phyloP scores from a whole-genome alignment of 495 filamentous ascomycete genomes.

The Neurospora sp. region DNA sequence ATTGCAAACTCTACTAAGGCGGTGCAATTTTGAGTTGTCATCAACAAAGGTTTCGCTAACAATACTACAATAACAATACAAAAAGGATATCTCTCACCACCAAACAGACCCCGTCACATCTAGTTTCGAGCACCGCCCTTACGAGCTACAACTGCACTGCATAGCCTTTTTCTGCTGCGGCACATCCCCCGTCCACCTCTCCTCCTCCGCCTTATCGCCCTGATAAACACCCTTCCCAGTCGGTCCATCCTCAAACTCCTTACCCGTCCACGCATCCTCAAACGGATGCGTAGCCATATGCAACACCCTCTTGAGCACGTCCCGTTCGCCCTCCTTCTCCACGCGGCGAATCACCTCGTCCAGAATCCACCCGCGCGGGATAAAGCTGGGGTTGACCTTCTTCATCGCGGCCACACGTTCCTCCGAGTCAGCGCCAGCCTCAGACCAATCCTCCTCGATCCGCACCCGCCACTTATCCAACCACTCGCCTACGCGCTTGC shows the following conservation, averaged over 20 bases:
- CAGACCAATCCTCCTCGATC: constrained; percentile 59
- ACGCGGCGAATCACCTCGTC: constrained; percentile 86
- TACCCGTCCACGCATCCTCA: constrained; percentile 60
- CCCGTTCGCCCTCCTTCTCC: constrained; percentile 71
- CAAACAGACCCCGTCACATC: not conserved
- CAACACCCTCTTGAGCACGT: constrained; percentile 65
- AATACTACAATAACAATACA: not conserved
- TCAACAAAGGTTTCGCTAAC: not conserved
- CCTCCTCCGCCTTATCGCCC: constrained; percentile 61
- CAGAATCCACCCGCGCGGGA: constrained; percentile 81
- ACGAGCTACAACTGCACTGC: constrained; percentile 80
- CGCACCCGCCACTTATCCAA: constrained; percentile 59
- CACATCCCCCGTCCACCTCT: constrained; percentile 80
- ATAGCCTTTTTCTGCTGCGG: constrained; percentile 63
- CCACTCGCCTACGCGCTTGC: constrained; percentile 60
- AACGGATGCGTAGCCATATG: constrained; percentile 74
- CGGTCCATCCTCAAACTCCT: constrained; percentile 17
- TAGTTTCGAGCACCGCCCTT: not conserved
- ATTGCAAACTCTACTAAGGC: not conserved
- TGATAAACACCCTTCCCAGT: constrained; percentile 15
- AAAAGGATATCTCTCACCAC: not conserved
- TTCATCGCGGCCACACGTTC: constrained; percentile 66
- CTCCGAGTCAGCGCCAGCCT: constrained; percentile 32
- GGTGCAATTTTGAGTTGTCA: not conserved
- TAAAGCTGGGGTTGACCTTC: constrained; percentile 79